phyloP scores from a whole-genome alignment of 163 green algal species.

The Prototheca cutis region DNA sequence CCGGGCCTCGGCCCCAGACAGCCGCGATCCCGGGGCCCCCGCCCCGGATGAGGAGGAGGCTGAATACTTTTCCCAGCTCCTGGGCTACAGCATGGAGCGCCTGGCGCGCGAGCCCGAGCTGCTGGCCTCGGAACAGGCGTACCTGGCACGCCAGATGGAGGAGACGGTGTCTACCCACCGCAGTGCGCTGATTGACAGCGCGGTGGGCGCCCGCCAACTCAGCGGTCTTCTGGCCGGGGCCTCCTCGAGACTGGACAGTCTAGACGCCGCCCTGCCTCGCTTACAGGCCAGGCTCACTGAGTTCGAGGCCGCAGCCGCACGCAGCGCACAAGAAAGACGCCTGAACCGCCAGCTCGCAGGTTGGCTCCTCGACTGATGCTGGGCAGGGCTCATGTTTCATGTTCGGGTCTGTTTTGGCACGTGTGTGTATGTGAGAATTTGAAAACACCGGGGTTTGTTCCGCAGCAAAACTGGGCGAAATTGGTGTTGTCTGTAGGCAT shows the following conservation, averaged over 20 bases:
- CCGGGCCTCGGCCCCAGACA: too few relatives aligned
- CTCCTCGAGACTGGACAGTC: slow-evolving; percentile 9
- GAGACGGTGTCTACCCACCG: slow-evolving; percentile 38
- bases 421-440: too few relatives aligned
- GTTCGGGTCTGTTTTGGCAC: too few relatives aligned
- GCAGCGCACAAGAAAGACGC: slow-evolving; percentile 33
- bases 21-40: too few relatives aligned
- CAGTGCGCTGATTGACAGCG: slow-evolving; percentile 56
- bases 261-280: slow-evolving; percentile 42
- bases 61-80: slow-evolving; percentile 69
- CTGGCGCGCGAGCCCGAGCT: slow-evolving; percentile 73
- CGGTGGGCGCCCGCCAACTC: slow-evolving; percentile 43
- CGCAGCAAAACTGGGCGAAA: too few relatives aligned
- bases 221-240: slow-evolving; percentile 32
- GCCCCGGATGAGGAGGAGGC: slow-evolving; percentile 43
- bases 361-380: too few relatives aligned
- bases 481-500: too few relatives aligned
- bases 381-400: too few relatives aligned
- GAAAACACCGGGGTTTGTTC: too few relatives aligned
- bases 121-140: slow-evolving; percentile 56
- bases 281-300: slow-evolving; percentile 43
- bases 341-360: slow-evolving; percentile 29
- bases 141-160: slow-evolving; percentile 39
- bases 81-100: slow-evolving; percentile 69
- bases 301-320: slow-evolving; percentile 40